phyloP scores from a whole-genome alignment of 2,329 filamentous ascomycete genomes.

The Hymenoscyphus fructigenus region DNA sequence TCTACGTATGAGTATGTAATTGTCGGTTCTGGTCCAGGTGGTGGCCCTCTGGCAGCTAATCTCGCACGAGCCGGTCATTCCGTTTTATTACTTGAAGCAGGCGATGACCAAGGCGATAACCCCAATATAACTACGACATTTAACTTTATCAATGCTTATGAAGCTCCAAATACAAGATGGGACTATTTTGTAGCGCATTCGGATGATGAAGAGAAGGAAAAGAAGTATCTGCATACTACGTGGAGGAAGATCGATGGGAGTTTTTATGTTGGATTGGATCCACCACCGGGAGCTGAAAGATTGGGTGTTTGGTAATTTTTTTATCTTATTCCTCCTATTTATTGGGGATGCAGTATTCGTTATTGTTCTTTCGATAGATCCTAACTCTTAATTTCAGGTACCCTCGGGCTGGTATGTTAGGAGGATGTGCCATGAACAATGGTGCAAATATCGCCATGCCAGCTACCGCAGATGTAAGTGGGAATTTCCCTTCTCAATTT shows the following conservation, averaged over 20 bases:
- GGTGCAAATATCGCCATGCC: constrained; percentile 42
- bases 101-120: constrained; percentile 46
- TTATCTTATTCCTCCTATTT: neutral
- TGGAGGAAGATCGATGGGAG: constrained; percentile 38
- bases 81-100: constrained; percentile 53
- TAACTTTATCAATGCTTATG: constrained; percentile 35
- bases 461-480: constrained; percentile 37
- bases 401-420: constrained; percentile 41
- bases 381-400: neutral
- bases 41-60: constrained; percentile 48
- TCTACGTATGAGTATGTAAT: constrained; percentile 26
- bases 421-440: constrained; percentile 40
- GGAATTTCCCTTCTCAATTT: neutral
- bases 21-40: constrained; percentile 52
- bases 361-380: neutral
- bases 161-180: constrained; percentile 49
- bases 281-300: constrained; percentile 36
- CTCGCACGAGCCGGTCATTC: constrained; percentile 51
- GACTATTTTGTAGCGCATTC: constrained; percentile 42
- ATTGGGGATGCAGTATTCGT: neutral
- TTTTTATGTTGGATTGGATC: constrained; percentile 27
- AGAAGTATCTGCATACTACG: constrained; percentile 16
- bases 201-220: constrained; percentile 12
- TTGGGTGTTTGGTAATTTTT: constrained; percentile 39
- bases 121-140: constrained; percentile 14